Percentiles rank a stretch among this genome's conserved stretches.
These are phyloP conservation scores for Phytopythium chamaehyphon DNA, from an alignment of 352 stramenopile species.

Conservation along the genomic window DNA sequence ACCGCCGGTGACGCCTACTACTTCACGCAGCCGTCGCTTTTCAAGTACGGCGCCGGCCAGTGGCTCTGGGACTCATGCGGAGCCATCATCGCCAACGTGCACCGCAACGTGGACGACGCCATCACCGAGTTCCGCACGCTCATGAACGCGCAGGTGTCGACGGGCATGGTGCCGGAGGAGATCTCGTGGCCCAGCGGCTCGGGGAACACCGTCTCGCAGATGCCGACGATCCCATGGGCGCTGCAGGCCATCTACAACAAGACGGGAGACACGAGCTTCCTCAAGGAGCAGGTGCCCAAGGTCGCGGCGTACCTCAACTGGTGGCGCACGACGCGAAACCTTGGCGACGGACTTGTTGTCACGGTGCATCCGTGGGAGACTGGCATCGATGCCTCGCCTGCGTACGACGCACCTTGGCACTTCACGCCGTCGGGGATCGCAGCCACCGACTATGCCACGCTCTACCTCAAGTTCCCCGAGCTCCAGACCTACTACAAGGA, in stretches of 20 bases:
- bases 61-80: constrained; percentile 17
- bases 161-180: constrained; percentile 17
- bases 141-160: constrained; percentile 13
- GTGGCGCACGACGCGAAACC: constrained; percentile 14
- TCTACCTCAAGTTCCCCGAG: constrained; percentile 19
- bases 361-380: constrained; percentile 15
- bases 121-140: constrained; percentile 16
- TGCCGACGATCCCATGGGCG: constrained; percentile 16
- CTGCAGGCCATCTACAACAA: constrained; percentile 17
- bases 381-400: constrained; percentile 13
- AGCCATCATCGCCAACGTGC: constrained; percentile 16
- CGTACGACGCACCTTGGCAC: constrained; percentile 14
- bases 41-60: constrained; percentile 16
- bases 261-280: constrained; percentile 12
- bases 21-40: constrained; percentile 17
- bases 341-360: constrained; percentile 14
- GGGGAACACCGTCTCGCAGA: constrained; percentile 14
- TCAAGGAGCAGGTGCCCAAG: constrained; percentile 15
- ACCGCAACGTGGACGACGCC: constrained; percentile 15
- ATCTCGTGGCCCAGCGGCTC: constrained; percentile 14
- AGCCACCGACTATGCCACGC: constrained; percentile 9
- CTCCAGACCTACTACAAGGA: constrained; percentile 16
- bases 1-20: constrained; percentile 12
- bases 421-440: constrained; percentile 6
- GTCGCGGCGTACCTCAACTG: constrained; percentile 15